These are phyloP conservation scores for Flaveria robusta DNA, from an alignment of 129 eudicot genomes.

Conservation along the genomic window DNA sequence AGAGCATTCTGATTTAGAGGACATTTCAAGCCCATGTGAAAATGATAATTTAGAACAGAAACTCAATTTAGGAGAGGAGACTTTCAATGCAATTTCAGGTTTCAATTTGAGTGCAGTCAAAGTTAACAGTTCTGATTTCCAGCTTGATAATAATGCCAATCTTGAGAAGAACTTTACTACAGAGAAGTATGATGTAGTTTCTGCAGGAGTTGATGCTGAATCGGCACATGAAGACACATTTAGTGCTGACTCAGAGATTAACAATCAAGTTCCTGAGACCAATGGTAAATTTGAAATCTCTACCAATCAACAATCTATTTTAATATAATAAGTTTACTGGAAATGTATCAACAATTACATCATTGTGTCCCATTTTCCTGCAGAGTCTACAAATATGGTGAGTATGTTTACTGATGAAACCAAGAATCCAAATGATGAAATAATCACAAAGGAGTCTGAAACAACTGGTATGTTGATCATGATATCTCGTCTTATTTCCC, in stretches of 20 bases:
- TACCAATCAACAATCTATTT: neutral
- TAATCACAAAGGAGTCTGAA: neutral
- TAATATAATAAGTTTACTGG: neutral
- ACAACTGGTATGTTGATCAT: slow-evolving; percentile 21
- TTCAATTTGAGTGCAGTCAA: neutral
- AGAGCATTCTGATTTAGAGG: neutral
- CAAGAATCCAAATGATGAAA: slow-evolving; percentile 10
- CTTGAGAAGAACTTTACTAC: neutral
- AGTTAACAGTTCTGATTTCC: neutral
- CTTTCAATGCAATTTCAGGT: no score
- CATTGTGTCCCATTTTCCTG: neutral
- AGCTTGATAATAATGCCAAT: neutral
- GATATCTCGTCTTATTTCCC: neutral
- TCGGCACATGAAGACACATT: neutral
- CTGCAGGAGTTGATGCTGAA: slow-evolving; percentile 22
- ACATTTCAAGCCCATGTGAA: neutral
- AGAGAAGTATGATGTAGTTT: neutral
- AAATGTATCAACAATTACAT: neutral
- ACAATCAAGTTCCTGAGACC: neutral
- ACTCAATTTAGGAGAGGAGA: neutral
- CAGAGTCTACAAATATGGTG: neutral
- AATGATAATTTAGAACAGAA: neutral
- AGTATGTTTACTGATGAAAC: neutral
- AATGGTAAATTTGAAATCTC: slow-evolving; percentile 25
- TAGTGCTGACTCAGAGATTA: neutral